Base-by-base conservation (phyloP, 2,329 filamentous ascomycete species). In the Hypoxylon sp. region DNA sequence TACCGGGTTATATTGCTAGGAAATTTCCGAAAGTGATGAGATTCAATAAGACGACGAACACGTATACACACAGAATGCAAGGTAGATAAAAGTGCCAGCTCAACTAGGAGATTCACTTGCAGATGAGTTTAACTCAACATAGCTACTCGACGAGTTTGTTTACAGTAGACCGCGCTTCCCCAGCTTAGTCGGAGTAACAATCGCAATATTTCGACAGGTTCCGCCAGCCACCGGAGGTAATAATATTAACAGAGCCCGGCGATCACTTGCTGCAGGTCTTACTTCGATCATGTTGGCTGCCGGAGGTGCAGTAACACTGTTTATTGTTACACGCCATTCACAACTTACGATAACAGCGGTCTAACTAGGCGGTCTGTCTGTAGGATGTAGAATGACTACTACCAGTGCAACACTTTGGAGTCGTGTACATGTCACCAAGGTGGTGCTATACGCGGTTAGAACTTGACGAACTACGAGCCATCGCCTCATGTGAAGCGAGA, bases 211-310 rank as follows among this genome's bases (percentile, higher is more conserved):
- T 6, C 25, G 6, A 22, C 25, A n/a, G 17, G 49, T 40, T n/a
- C 25, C 55, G 42, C 33, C 30, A 53, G 49, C 50, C 33, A 44
- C 44, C 17, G 3, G 13, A n/a, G 6, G 20, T 37, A 14, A 60
- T 60, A 30, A 31, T 17, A 22, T 6, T 17, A 40, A 37, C 37
- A 2, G 22, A 49, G 1, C 37, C 25, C 33, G 14, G 30, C 27
- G 56, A 53, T 61, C 37, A 33, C 57, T 7, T 57, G 31, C 35
- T 59, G 48, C 37, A 64, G 40, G 64, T 64, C 60, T 54, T 31
- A 53, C 33, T 13, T 30, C 20, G 61, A 67, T 67, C 57, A 51
- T 48, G 60, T 50, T 60, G 50, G 53, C 40, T 68, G 11, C 61
- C 64, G 57, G 44, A 53, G 11, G 27, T n/a, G 53, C 55, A 53